Evolutionary conservation across 139 green algal genomes (phyloP).

Genomic region (Micractinium conductrix): DNA sequence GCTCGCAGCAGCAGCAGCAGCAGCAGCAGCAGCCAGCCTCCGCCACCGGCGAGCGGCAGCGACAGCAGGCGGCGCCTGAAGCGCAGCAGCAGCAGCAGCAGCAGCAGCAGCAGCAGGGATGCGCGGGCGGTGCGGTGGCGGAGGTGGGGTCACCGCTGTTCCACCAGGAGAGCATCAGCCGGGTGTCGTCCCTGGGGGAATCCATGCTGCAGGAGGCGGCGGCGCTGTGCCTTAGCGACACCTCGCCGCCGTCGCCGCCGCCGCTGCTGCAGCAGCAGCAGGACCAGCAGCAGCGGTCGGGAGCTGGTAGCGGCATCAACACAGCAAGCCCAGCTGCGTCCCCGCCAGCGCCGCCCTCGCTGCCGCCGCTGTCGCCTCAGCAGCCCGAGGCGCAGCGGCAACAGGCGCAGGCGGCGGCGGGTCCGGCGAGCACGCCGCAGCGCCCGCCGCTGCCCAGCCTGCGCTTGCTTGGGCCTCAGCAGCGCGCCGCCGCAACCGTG

Average conservation of each 20-base stretch:
- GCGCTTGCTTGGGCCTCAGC: conserved; percentile 7
- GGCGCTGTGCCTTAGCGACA: not conserved
- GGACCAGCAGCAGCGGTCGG: not conserved
- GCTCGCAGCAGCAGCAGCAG: not conserved
- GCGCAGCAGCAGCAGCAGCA: not conserved
- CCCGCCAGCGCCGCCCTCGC: not conserved
- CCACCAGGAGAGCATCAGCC: conserved; percentile 36
- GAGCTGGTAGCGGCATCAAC: not conserved
- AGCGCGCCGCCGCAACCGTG: not conserved
- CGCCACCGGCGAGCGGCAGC: not conserved
- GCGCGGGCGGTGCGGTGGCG: not conserved
- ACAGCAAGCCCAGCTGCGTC: not conserved
- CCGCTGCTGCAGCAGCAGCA: not conserved
- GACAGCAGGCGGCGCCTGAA: not conserved
- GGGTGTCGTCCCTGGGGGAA: conserved; percentile 41
- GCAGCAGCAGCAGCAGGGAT: not conserved
- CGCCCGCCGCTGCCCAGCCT: not conserved
- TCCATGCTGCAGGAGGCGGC: conserved; percentile 37
- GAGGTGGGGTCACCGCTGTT: not conserved
- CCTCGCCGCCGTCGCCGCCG: conserved; percentile 4
- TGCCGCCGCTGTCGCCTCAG: not conserved
- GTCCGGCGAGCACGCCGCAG: not conserved
- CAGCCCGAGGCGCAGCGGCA: not conserved
- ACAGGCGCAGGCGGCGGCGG: not conserved
- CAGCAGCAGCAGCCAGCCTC: not conserved